Base-by-base conservation (phyloP, 108 stramenopile species). In the Nitzschia inconspicua region DNA sequence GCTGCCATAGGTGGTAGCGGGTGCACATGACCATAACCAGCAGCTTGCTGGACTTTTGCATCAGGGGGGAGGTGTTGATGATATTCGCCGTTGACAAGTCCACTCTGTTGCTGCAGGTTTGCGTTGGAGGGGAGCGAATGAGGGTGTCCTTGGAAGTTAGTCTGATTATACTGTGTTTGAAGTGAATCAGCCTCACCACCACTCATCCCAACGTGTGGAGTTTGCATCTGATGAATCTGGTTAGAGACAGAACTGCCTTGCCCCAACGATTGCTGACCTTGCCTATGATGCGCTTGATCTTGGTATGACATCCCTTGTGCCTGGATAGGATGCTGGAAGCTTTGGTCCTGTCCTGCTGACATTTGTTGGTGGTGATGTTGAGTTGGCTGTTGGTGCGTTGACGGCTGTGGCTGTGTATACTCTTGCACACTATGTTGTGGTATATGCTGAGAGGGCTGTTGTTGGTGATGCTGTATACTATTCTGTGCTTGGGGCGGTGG, bases 291-390 rank as follows among this genome's bases (percentile, higher is more conserved):
- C 3, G 30, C 23, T 29, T 63, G 54, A 23, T 39, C 44, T 5
- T 55, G 64, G 22, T 4, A 60, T 24, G 70, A 74, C 49, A 31
- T 59, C 11, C 11, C 20, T 42, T 69, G 68, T 32, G 53, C 40
- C 18, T 47, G 64, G 2, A 26, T 11, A 11, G 16, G 42, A 3
- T 11, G 43, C 25, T 44, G 42, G 24, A 16, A 28, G 14, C 3
- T 25, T 44, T 1, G 57, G 16, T 6, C 41, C 56, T 23, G 16
- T 44, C 27, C 14, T n/a, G 6, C 39, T 25, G 40, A 31, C 36
- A 65, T 60, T 54, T 71, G 66, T 29, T 72, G 70, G 20, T 72
- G 71, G 24, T 48, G 30, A 10, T 56, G 55, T 7, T 25, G 30
- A 2, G 27, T 3, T 22, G 36, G 44, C 3, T 62, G 34, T 34